phyloP scores from a whole-genome alignment of 768 basidiomycete genomes.

The Hypsizygus marmoreus region DNA sequence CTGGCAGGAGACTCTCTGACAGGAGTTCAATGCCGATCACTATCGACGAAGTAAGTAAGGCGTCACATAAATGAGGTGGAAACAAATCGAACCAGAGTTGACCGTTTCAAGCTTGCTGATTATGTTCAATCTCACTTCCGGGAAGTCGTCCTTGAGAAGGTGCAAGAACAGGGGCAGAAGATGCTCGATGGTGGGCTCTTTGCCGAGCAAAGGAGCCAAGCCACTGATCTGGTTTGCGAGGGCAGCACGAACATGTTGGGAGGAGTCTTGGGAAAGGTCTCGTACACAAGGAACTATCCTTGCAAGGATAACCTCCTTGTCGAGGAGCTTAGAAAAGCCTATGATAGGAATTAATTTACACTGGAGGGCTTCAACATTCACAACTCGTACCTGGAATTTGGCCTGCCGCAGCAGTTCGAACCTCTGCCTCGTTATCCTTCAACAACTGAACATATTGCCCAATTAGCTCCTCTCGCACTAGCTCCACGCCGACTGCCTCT shows the following conservation, averaged over 20 bases:
- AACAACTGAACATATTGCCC: conserved; percentile 90
- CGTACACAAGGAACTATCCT: conserved; percentile 94
- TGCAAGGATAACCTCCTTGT: conserved; percentile 90
- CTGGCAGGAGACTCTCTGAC: conserved; percentile 93
- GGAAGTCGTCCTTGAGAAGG: conserved; percentile 97
- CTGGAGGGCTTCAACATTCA: conserved; percentile 6
- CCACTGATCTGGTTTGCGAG: conserved; percentile 96
- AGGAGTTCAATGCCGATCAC: conserved; percentile 98
- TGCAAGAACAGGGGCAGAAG: conserved; percentile 96
- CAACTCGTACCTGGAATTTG: conserved; percentile 85
- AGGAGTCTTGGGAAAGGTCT: conserved; percentile 89
- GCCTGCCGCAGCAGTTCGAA: conserved; percentile 92
- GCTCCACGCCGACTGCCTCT: conserved; percentile 83
- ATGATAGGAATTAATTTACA: conserved; percentile 3
- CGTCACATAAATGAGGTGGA: conserved; percentile 12
- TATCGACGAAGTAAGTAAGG: conserved; percentile 31
- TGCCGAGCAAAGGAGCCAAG: conserved; percentile 90
- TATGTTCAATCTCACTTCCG: conserved; percentile 95
- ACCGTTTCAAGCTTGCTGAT: conserved; percentile 98
- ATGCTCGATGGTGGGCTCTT: conserved; percentile 93
- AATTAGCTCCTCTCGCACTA: conserved; percentile 93
- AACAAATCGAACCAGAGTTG: conserved; percentile 70
- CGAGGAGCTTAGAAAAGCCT: conserved; percentile 95
- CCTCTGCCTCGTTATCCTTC: conserved; percentile 99
- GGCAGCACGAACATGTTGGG: conserved; percentile 96